phyloP scores from a whole-genome alignment of 2,329 filamentous ascomycete genomes.

The Colletotrichum trifolii region DNA sequence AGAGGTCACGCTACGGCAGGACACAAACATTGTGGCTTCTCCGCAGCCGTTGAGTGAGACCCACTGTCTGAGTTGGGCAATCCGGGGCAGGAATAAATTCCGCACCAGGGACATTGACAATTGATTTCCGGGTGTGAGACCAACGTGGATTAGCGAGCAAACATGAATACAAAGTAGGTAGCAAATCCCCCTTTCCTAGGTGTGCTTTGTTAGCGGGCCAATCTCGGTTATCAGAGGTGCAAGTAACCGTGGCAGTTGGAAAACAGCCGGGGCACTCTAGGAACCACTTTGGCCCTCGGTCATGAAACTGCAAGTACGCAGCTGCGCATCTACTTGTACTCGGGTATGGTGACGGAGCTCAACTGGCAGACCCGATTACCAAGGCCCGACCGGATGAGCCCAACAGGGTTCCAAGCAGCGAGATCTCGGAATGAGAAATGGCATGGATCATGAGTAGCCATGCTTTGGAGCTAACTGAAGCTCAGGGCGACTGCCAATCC shows the following conservation, averaged over 20 bases:
- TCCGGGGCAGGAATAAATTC: slow-evolving; percentile 27
- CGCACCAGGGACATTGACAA: slow-evolving; percentile 4
- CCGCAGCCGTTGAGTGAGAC: neutral
- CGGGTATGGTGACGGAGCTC: too few species aligned
- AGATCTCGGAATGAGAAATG: slow-evolving; percentile 1
- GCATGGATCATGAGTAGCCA: slow-evolving; percentile 30
- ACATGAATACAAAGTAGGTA: neutral
- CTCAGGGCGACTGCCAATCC: slow-evolving; percentile 9
- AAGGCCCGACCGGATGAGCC: slow-evolving; percentile 27
- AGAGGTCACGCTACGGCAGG: too few species aligned
- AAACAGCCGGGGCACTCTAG: neutral
- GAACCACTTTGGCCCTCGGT: slow-evolving; percentile 15
- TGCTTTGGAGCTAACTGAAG: slow-evolving; percentile 8
- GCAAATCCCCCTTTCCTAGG: neutral
- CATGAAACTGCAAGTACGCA: neutral
- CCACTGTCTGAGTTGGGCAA: slow-evolving; percentile 19
- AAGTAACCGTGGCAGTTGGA: slow-evolving; percentile 9
- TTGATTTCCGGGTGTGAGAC: slow-evolving; percentile 19
- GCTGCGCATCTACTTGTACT: neutral
- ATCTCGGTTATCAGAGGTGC: slow-evolving; percentile 7
- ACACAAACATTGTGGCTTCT: too few species aligned
- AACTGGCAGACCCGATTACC: slow-evolving; percentile 11
- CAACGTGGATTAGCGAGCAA: slow-evolving; percentile 14
- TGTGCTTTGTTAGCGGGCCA: slow-evolving; percentile 11
- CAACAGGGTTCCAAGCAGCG: slow-evolving; percentile 1